Evolutionary conservation across 352 stramenopile genomes (phyloP), one percentile per base, ranked within the genome.

Genomic region (Globisporangium ultimum): DNA sequence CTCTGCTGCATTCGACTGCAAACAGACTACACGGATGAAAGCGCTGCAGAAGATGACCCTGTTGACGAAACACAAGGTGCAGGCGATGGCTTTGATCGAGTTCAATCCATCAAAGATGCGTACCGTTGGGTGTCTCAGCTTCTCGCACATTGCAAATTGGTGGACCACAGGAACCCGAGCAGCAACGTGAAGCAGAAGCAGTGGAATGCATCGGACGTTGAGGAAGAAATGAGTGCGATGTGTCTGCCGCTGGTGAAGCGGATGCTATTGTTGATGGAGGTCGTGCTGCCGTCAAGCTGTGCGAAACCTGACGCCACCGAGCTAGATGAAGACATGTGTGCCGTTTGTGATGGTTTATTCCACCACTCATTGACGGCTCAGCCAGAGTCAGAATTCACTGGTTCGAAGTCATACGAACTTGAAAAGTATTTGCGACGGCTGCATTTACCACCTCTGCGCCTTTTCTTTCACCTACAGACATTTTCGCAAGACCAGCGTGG

Each of bases 301-400:
- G 15, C 53, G 53, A 15, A 48, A 52, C 13, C 2, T 15, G n/a
- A 43, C 48, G 40, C 15, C 6, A 17, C 24, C 41, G 49, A 22
- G 24, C 9, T 20, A 42, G 20, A 18, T 20, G 56, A 54, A 9
- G 70, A 72, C 4, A 54, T 60, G 17, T 89, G 82, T 50, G 76
- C 76, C 11, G 74, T 91, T 2, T 91, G 82, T 32, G 82, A 91
- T 60, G 82, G 76, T n/a, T 42, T 89, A 6, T 87, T 79, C 49
- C 49, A 58, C 43, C 59, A 60, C 24, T 32, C 60, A 5, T 36
- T 5, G 14, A 56, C 56, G 20, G 14, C 21, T 7, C 9, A 55
- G 17, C 55, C 62, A 42, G 43, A 64, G n/a, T 10, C 41, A 7
- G 53, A 53, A 56, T 21, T 21, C 14, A 22, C 8, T n/a, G 32